Evolutionary conservation across 2,329 filamentous ascomycete genomes (phyloP).

Genomic region (Xylaria arbuscula): DNA sequence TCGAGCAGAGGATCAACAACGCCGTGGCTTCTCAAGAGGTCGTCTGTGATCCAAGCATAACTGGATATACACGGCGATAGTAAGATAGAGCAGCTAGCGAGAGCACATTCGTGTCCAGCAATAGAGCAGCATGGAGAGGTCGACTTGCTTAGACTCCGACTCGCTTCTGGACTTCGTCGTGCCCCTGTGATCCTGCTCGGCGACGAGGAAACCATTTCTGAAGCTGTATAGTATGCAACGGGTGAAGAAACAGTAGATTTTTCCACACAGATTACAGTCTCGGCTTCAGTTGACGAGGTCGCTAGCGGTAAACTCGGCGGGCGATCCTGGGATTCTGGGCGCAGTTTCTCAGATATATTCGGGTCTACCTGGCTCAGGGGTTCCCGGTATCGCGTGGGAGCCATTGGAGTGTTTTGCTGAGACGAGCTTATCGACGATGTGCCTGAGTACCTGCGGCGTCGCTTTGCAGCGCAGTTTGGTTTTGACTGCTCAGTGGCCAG

Average conservation of each 20-base stretch:
- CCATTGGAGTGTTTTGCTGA: slow-evolving; percentile 18
- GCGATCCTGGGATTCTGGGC: background rate
- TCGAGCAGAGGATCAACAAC: slow-evolving; percentile 52
- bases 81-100: slow-evolving; percentile 54
- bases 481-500: slow-evolving; percentile 3
- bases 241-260: slow-evolving; percentile 24
- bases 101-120: slow-evolving; percentile 52
- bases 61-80: slow-evolving; percentile 56
- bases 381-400: slow-evolving; percentile 21
- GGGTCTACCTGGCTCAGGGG: slow-evolving; percentile 34
- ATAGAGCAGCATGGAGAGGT: slow-evolving; percentile 48
- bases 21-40: slow-evolving; percentile 58
- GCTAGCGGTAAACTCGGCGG: background rate
- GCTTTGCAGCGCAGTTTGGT: slow-evolving; percentile 12
- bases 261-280: background rate
- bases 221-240: slow-evolving; percentile 28
- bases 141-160: background rate
- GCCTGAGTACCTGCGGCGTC: slow-evolving; percentile 13
- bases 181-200: background rate
- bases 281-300: background rate
- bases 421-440: slow-evolving; percentile 8
- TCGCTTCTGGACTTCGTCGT: slow-evolving; percentile 6
- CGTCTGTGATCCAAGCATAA: slow-evolving; percentile 52
- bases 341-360: slow-evolving; percentile 26
- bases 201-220: slow-evolving; percentile 30